Conservation (phyloP, 768 basidiomycete species). For the Fomitopsis pulvina region DNA sequence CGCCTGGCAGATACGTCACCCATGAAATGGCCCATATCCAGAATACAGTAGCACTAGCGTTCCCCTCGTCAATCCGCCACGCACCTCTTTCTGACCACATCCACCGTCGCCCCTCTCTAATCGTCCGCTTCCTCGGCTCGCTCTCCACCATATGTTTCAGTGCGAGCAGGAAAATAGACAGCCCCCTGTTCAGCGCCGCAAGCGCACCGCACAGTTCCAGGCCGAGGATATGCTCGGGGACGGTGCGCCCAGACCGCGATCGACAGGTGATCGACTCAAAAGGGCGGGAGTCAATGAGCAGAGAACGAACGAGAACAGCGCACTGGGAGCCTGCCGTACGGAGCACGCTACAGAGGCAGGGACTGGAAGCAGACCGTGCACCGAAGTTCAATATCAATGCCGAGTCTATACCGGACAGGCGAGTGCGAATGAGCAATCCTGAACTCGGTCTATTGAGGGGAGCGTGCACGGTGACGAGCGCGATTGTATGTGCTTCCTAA, state of each 20-base stretch:
- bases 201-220: slow-evolving; percentile 57
- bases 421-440: too few relatives aligned
- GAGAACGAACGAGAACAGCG: too few relatives aligned
- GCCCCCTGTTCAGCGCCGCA: slow-evolving; percentile 60
- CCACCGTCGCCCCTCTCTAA: slow-evolving; percentile 39
- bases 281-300: too few relatives aligned
- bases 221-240: slow-evolving; percentile 32
- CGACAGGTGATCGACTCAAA: too few relatives aligned
- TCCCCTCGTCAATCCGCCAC: slow-evolving; percentile 41
- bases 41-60: slow-evolving; percentile 28
- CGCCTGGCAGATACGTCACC: slow-evolving; percentile 32
- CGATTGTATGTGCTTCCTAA: too few relatives aligned
- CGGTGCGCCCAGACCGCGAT: slow-evolving; percentile 44
- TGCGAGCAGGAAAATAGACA: slow-evolving; percentile 54
- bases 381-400: too few relatives aligned
- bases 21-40: not conserved
- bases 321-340: too few relatives aligned
- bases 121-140: slow-evolving; percentile 35
- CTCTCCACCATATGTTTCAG: slow-evolving; percentile 41
- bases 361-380: too few relatives aligned
- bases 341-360: too few relatives aligned
- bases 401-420: too few relatives aligned
- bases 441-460: too few relatives aligned
- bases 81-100: slow-evolving; percentile 51
- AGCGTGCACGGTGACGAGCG: too few relatives aligned